Base-by-base conservation (phyloP, 2,329 filamentous ascomycete species). In the Botrytis deweyae region DNA sequence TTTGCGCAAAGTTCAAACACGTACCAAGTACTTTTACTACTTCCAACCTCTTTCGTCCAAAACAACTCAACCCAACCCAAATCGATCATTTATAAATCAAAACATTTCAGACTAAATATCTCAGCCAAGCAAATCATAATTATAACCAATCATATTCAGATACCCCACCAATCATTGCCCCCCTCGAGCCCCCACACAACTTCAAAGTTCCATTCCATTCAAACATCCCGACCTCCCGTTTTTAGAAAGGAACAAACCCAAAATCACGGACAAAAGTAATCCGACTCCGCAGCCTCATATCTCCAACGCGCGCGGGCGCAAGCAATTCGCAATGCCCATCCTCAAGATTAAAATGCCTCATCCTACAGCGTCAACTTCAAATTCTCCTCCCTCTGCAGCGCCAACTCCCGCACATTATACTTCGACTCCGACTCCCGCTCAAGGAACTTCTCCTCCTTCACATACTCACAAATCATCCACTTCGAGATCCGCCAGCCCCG, bases 401-500 rank as follows among this genome's bases (percentile, higher is more conserved):
- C 49, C 49, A 12, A 58, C 46, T 36, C 62, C 63, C 16, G 18
- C 61, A 36, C 38, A 65, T 36, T 36, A 36, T 46, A 49, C 25
- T 8, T 52, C 18, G 14, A 58, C 29, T 59, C 12, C 29, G 29
- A 38, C 42, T 59, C 12, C 64, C 20, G n/a, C 20, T 16, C 64
- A 25, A 33, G 14, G 42, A 20, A 20, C 46, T n/a, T 52, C 46
- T 12, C 65, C 46, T 40, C 65, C 29, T 18, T 52, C 46, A 14
- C 46, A 40, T 40, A 67, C 46, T 22, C 36, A 25, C 6, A 40
- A 36, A 29, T 67, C 65, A 25, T 46, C 46, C n/a, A 40, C n/a
- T 55, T 67, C 65, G 38, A 67, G 65, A n/a, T 79, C 78, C 12
- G 75, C 77, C 49, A 80, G 79, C 14, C 79, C 80, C 20, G 70